These are phyloP conservation scores for Rhodotorula graminis DNA, from an alignment of 768 basidiomycete species.

Conservation along the genomic window DNA sequence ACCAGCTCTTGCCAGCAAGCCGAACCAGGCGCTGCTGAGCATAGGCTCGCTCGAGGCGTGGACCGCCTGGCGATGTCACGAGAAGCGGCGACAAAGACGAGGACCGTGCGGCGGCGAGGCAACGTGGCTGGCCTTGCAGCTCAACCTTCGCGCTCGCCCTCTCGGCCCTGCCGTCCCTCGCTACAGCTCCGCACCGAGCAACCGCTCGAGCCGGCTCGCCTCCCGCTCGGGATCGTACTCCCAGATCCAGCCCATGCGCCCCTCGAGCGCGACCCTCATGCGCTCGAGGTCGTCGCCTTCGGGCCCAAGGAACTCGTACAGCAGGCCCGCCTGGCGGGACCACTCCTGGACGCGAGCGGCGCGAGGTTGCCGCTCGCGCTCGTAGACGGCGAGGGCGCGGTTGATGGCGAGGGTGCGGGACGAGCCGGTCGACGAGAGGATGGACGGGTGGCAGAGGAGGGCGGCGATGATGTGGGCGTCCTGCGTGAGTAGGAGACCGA, in stretches of 20 bases:
- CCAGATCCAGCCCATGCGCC: constrained; percentile 31
- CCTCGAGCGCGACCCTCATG: constrained; percentile 14
- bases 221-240: constrained; percentile 6
- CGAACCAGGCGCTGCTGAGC: too few species aligned
- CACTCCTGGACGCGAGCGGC: constrained; percentile 40
- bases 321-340: constrained; percentile 40
- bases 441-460: constrained; percentile 1
- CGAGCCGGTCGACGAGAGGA: constrained; percentile 35
- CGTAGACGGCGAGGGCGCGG: constrained; percentile 43
- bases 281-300: constrained; percentile 5
- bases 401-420: constrained; percentile 39
- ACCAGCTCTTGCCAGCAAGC: too few species aligned
- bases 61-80: too few species aligned
- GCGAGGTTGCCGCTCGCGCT: constrained; percentile 46
- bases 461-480: constrained; percentile 47
- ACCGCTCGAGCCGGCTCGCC: background rate
- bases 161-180: too few species aligned
- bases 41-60: too few species aligned
- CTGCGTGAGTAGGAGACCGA: background rate
- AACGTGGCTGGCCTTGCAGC: too few species aligned
- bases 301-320: constrained; percentile 41
- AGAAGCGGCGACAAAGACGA: too few species aligned
- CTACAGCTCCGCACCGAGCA: background rate
- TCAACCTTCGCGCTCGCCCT: too few species aligned
- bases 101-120: too few species aligned